phyloP scores from a whole-genome alignment of 768 basidiomycete species.

The Tylopilus balloui region DNA sequence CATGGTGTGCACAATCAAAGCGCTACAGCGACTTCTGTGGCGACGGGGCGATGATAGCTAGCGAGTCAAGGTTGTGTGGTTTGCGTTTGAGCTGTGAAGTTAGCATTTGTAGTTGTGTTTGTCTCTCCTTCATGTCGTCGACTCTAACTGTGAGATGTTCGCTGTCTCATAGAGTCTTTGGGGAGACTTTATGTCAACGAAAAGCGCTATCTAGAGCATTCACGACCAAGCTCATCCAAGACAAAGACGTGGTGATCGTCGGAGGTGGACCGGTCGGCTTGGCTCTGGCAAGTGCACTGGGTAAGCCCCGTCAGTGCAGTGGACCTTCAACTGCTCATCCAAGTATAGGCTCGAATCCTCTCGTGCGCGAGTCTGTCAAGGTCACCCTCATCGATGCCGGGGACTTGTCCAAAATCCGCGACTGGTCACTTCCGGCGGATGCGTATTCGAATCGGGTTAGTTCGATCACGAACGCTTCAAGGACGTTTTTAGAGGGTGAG shows the following conservation, averaged over 20 bases:
- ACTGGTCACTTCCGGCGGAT: conserved; percentile 57
- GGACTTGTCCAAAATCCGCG: conserved; percentile 60
- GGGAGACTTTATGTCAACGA: conserved; percentile 4
- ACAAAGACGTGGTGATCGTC: conserved; percentile 88
- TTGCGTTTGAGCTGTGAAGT: too few relatives aligned
- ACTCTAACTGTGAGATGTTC: conserved; percentile 2
- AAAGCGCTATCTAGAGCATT: conserved; percentile 13
- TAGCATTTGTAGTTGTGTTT: background rate
- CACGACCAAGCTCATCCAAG: conserved; percentile 30
- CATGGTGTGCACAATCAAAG: conserved; percentile 7
- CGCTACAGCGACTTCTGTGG: too few relatives aligned
- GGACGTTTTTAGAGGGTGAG: conserved; percentile 61
- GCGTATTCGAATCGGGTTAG: conserved; percentile 81
- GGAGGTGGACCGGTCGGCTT: conserved; percentile 93
- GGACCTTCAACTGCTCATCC: background rate
- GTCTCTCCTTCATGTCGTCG: conserved; percentile 6
- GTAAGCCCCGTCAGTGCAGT: conserved; percentile 41
- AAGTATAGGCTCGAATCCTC: conserved; percentile 47
- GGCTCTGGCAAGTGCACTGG: conserved; percentile 80
- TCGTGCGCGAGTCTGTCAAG: conserved; percentile 48
- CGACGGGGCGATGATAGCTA: background rate
- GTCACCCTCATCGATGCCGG: conserved; percentile 81
- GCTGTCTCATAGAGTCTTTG: conserved; percentile 3
- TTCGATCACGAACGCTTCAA: conserved; percentile 76
- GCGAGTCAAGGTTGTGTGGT: background rate